These are phyloP conservation scores for Onygenales sp. DNA, from an alignment of 2,329 filamentous ascomycete species.

Conservation along the genomic window DNA sequence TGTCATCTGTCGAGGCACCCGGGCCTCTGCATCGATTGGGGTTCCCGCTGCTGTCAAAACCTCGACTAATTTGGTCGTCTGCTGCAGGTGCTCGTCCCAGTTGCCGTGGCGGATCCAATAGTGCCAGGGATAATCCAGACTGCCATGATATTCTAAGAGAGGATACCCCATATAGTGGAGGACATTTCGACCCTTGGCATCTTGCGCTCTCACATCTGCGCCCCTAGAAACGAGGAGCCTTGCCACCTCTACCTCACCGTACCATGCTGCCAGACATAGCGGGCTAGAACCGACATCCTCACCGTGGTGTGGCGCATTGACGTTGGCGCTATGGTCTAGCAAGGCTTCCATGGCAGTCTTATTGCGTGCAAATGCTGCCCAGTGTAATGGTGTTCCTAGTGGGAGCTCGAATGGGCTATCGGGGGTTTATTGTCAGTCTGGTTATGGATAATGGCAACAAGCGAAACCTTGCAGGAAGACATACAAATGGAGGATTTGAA, in stretches of 20 bases:
- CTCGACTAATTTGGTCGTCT: slow-evolving; percentile 11
- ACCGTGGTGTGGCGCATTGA: slow-evolving; percentile 15
- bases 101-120: slow-evolving; percentile 22
- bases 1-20: slow-evolving; percentile 12
- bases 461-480: background rate
- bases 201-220: slow-evolving; percentile 14
- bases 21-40: slow-evolving; percentile 10
- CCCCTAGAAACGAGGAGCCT: slow-evolving; percentile 14
- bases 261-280: slow-evolving; percentile 15
- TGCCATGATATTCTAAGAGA: slow-evolving; percentile 17
- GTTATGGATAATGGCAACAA: background rate
- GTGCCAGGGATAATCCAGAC: slow-evolving; percentile 18
- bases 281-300: slow-evolving; percentile 16
- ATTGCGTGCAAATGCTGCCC: slow-evolving; percentile 17
- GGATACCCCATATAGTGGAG: slow-evolving; percentile 17
- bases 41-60: slow-evolving; percentile 11
- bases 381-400: slow-evolving; percentile 19
- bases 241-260: slow-evolving; percentile 13
- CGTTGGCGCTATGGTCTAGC: slow-evolving; percentile 16
- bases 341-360: slow-evolving; percentile 14
- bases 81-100: slow-evolving; percentile 15
- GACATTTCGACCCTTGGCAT: slow-evolving; percentile 15
- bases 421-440: background rate
- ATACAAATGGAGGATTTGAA: slow-evolving; percentile 19
- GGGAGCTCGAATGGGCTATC: slow-evolving; percentile 21